phyloP scores from a whole-genome alignment of 169 alveolate genomes.

The Plasmodium sp. region DNA sequence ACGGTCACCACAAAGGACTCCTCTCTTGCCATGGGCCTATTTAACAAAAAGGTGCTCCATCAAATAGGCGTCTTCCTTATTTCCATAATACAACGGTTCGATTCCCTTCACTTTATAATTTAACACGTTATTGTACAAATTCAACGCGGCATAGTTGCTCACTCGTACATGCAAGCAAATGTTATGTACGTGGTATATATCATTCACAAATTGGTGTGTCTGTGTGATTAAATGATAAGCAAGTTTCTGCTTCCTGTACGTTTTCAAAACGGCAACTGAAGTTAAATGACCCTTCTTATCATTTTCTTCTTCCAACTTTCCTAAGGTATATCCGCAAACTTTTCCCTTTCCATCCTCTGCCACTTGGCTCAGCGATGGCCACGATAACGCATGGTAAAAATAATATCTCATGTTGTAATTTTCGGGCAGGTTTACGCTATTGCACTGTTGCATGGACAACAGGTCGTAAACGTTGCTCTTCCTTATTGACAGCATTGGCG shows the following conservation, averaged over 20 bases:
- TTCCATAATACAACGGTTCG: constrained; percentile 78
- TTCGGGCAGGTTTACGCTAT: constrained; percentile 87
- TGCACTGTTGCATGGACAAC: constrained; percentile 81
- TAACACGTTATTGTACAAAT: constrained; percentile 75
- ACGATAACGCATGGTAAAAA: constrained; percentile 94
- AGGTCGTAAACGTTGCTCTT: constrained; percentile 83
- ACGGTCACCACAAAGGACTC: neutral
- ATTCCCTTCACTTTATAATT: constrained; percentile 82
- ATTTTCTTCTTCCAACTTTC: constrained; percentile 85
- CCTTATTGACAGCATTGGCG: constrained; percentile 78
- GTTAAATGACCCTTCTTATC: constrained; percentile 85
- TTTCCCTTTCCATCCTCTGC: constrained; percentile 77
- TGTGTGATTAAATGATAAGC: constrained; percentile 79
- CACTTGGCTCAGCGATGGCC: constrained; percentile 93
- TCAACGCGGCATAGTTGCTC: constrained; percentile 81
- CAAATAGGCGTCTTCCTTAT: constrained; percentile 85
- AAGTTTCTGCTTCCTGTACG: constrained; percentile 79
- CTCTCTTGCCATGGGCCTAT: neutral
- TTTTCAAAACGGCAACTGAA: constrained; percentile 84
- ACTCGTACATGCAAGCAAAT: constrained; percentile 81
- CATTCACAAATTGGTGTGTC: constrained; percentile 75
- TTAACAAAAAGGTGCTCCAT: constrained; percentile 75
- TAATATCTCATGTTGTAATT: constrained; percentile 96
- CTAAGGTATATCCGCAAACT: constrained; percentile 84
- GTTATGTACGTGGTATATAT: constrained; percentile 57